Conservation (phyloP, 2,329 filamentous ascomycete species). For the Cladophialophora carrionii region DNA sequence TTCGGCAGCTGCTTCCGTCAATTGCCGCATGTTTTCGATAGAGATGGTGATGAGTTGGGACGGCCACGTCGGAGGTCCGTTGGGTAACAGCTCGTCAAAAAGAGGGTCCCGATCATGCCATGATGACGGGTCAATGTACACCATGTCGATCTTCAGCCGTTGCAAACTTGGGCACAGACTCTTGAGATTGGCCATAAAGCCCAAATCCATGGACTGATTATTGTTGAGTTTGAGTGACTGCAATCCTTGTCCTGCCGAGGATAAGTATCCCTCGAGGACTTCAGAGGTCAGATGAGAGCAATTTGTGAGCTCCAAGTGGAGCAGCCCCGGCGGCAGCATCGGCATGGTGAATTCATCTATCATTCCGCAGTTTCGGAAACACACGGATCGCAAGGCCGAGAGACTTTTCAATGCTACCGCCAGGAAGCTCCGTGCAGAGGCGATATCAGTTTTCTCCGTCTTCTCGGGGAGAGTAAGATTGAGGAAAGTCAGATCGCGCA, state of each 20-base stretch:
- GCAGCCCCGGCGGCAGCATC: constrained; percentile 67
- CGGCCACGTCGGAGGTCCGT: constrained; percentile 73
- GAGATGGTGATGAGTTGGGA: constrained; percentile 70
- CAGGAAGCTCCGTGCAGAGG: constrained; percentile 38
- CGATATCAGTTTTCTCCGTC: constrained; percentile 23
- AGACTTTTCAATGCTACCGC: constrained; percentile 50
- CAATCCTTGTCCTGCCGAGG: constrained; percentile 68
- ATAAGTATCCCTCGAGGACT: constrained; percentile 67
- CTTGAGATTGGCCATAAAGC: constrained; percentile 70
- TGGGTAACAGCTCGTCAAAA: constrained; percentile 62
- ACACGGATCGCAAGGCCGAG: constrained; percentile 66
- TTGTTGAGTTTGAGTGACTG: constrained; percentile 71
- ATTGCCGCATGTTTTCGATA: constrained; percentile 76
- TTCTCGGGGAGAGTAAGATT: constrained; percentile 41
- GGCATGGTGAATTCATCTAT: constrained; percentile 70
- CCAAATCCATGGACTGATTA: constrained; percentile 76
- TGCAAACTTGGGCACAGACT: constrained; percentile 70
- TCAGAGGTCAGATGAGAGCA: constrained; percentile 75
- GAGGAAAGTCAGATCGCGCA: constrained; percentile 45
- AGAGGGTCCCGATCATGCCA: constrained; percentile 73
- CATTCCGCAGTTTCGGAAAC: constrained; percentile 74
- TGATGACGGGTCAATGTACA: constrained; percentile 72
- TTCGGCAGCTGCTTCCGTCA: constrained; percentile 69
- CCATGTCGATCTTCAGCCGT: constrained; percentile 74
- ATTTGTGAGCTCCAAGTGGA: constrained; percentile 73